Evolutionary conservation across 768 basidiomycete species (phyloP), one percentile per base, ranked within the genome.

Genomic region (Trametes punicea): DNA sequence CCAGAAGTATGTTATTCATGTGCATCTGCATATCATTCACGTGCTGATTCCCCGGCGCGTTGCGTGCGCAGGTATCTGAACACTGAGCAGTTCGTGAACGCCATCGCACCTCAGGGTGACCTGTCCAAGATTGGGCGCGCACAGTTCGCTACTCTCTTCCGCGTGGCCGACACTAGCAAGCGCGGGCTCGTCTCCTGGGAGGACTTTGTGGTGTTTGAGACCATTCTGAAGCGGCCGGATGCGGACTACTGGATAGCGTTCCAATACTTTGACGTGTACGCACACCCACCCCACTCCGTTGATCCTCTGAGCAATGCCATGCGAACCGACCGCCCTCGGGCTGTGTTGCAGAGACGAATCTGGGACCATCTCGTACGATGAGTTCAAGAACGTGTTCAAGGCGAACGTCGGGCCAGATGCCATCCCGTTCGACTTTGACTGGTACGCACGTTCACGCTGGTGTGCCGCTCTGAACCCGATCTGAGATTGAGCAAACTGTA

Each of bases 221-320:
- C 93, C 16, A 75, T 91, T 60, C 74, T 96, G 65, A 93, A 98
- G 76, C 80, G 90, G 61, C 92, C 96, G 18, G 96, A 98, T 71
- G 96, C 96, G 27, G 94, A 98, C 70, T 95, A 96, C 71, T 92
- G 89, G 81, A 94, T 95, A 72, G 93, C 94, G 18, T 96, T 96
- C 77, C 87, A 90, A 69, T 95, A 91, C 69, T 97, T 96, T 70
- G 94, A 97, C 71, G 88, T 88, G 93, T 94, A 74, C 69, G 90
- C 80, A 9, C 51, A 33, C 48, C 40, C 27, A 15, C 39, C 29
- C 51, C 30, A 51, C 29, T 27, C 39, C 40, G 15, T 38, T 38
- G 29, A 44, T 25, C 23, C n/a, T 41, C 10, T 51, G 38, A 29
- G 31, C 25, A 56, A 41, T 55, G 47, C 15, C 48, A 60, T 51